A percentile compares a stretch with the other conserved stretches of the same genome.
These are phyloP conservation scores for Aureobasidium melanogenum DNA, from an alignment of 2,329 filamentous ascomycete species.

Conservation along the genomic window DNA sequence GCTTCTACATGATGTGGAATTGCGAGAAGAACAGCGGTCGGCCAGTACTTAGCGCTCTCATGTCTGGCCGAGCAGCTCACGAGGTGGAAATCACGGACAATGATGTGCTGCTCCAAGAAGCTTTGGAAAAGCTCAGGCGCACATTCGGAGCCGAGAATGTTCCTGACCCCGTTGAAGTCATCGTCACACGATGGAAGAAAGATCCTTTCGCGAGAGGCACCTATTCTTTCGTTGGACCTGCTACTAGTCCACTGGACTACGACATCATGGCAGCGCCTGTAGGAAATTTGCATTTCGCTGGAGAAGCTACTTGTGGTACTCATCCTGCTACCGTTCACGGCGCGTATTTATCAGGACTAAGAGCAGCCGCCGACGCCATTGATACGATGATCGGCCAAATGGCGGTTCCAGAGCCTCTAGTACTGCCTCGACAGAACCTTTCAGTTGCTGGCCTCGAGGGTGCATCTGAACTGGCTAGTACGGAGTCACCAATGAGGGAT, in stretches of 20 bases:
- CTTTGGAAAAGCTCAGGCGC: constrained; percentile 65
- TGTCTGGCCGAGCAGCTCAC: constrained; percentile 90
- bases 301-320: constrained; percentile 90
- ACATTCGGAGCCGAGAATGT: constrained; percentile 59
- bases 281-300: constrained; percentile 87
- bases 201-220: constrained; percentile 89
- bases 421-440: constrained; percentile 49
- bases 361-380: constrained; percentile 79
- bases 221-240: constrained; percentile 86
- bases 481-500: background rate
- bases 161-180: constrained; percentile 70
- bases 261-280: constrained; percentile 78
- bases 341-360: constrained; percentile 85
- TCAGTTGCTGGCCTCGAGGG: constrained; percentile 33
- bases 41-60: constrained; percentile 76
- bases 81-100: constrained; percentile 74
- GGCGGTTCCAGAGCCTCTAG: constrained; percentile 63
- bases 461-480: background rate
- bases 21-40: constrained; percentile 81
- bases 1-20: constrained; percentile 98
- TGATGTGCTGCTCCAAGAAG: constrained; percentile 67
- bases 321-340: constrained; percentile 96
- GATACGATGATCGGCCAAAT: constrained; percentile 76
- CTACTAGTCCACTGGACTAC: constrained; percentile 79
- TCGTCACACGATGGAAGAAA: constrained; percentile 86